phyloP scores from a whole-genome alignment of 1,139 yeast genomes.

The Taiozyma sp. region DNA sequence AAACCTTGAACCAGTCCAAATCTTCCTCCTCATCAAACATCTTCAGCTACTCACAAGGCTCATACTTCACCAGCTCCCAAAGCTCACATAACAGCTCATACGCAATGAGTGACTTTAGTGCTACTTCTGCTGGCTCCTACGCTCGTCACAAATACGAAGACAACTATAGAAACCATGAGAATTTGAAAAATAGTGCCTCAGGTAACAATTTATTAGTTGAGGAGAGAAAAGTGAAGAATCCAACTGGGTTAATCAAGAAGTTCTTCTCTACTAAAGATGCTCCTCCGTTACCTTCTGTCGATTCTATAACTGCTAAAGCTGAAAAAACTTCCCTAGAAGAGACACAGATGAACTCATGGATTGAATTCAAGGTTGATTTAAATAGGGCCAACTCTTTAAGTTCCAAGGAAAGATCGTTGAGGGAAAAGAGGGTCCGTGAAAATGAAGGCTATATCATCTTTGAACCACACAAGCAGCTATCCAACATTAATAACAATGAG shows the following conservation, averaged over 20 bases:
- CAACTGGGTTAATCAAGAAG: constrained; percentile 12
- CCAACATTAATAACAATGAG: constrained; percentile 38
- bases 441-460: constrained; percentile 37
- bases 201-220: constrained; percentile 20
- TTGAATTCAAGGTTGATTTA: constrained; percentile 51
- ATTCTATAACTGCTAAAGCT: constrained; percentile 5
- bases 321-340: constrained; percentile 11
- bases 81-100: constrained; percentile 31
- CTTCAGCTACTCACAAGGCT: constrained; percentile 24
- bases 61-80: constrained; percentile 22
- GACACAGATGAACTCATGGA: constrained; percentile 33
- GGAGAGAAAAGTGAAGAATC: constrained; percentile 15
- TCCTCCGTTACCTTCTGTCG: constrained; percentile 26
- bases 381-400: constrained; percentile 74
- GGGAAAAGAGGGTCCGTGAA: constrained; percentile 66
- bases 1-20: constrained; percentile 22
- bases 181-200: constrained; percentile 20
- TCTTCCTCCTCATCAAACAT: constrained; percentile 22
- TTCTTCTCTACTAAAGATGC: constrained; percentile 19
- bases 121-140: constrained; percentile 85
- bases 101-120: constrained; percentile 61
- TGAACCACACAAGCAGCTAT: constrained; percentile 24
- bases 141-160: constrained; percentile 62
- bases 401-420: constrained; percentile 58
- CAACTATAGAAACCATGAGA: constrained; percentile 25